Base-by-base conservation (phyloP, 1,284 basidiomycete genomes). In the Cutaneotrichosporon cavernicola region DNA sequence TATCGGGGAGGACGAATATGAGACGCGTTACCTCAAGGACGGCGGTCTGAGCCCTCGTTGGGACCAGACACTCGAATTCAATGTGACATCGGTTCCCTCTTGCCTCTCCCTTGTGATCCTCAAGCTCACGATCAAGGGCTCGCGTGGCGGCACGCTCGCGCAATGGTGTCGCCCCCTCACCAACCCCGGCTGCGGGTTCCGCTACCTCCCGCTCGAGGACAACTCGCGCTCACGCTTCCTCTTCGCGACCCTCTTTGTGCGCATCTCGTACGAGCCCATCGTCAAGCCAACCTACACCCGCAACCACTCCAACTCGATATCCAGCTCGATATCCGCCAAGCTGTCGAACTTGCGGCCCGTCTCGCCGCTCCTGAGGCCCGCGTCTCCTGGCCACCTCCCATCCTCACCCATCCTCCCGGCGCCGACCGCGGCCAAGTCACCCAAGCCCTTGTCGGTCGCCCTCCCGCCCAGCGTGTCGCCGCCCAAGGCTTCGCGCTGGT, bases 11-110 rank as follows among this genome's bases (percentile, higher is more conserved):
- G 32, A 60, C 56, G 50, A 36, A 34, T 46, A 40, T 47, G 58
- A 85, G 56, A 91, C 90, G 36, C 79, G 81, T 40, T 82, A 84
- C 1, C 86, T 92, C 68, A 88, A 87, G 78, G 89, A 90, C 74
- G 92, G 94, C 72, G 90, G 92, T 5, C 92, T 94, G 81, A 95
- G 94, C 75, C 93, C 93, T 0, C 82, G 88, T 4, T 97, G 92
- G 91, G 85, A 92, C 71, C 87, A 92, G 73, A 81, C 81, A 30
- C 78, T 94, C 31, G 81, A 82, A 46, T 83, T 95, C 38, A 86
- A 87, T 13, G 90, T 94, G 74, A 85, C 88, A 60, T 87, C 88
- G 71, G 85, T 89, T 1, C 89, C 88, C 52, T 76, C 74, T 40
- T 89, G 93, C 87, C 83, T 84, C 68, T 91, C 92, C 63, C 83